Evolutionary conservation across 352 stramenopile genomes (phyloP).

Genomic region (Chrysophaeum taylorii): DNA sequence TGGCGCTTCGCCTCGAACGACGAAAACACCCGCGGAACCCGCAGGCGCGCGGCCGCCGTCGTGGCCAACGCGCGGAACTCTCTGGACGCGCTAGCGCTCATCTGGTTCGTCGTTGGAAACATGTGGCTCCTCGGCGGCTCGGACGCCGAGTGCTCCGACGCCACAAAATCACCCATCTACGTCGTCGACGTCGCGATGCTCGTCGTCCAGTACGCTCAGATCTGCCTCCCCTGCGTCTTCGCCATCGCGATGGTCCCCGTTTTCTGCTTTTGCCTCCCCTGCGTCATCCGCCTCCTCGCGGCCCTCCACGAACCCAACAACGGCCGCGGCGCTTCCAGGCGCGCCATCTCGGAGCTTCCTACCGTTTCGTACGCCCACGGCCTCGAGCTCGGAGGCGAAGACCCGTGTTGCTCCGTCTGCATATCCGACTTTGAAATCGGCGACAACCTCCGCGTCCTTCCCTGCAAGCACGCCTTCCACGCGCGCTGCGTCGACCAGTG

Average conservation of each 20-base stretch:
- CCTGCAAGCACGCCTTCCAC: constrained; percentile 88
- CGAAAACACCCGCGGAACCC: not conserved
- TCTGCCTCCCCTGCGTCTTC: constrained; percentile 77
- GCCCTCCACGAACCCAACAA: constrained; percentile 68
- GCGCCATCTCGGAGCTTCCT: constrained; percentile 7
- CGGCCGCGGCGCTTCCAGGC: constrained; percentile 62
- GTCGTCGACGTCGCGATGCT: constrained; percentile 68
- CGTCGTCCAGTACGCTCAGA: constrained; percentile 78
- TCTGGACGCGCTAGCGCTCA: constrained; percentile 33
- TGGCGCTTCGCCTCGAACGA: not conserved
- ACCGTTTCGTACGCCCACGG: not conserved
- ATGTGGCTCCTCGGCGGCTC: constrained; percentile 39
- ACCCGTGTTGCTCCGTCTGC: constrained; percentile 78
- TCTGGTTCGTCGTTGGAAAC: constrained; percentile 44
- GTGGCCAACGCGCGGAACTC: constrained; percentile 26
- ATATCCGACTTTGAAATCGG: constrained; percentile 67
- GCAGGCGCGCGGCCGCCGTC: not conserved
- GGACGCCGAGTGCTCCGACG: constrained; percentile 22
- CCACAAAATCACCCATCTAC: constrained; percentile 21
- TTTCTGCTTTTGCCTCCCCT: constrained; percentile 82
- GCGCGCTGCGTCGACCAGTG: constrained; percentile 44
- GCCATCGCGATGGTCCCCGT: constrained; percentile 71
- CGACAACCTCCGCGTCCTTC: constrained; percentile 79
- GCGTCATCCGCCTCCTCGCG: constrained; percentile 75
- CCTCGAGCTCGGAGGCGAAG: constrained; percentile 47